A percentile compares a stretch with the other conserved stretches of the same genome.
These are phyloP conservation scores for Candida sanyaensis DNA, from an alignment of 1,139 yeast species.

Conservation along the genomic window DNA sequence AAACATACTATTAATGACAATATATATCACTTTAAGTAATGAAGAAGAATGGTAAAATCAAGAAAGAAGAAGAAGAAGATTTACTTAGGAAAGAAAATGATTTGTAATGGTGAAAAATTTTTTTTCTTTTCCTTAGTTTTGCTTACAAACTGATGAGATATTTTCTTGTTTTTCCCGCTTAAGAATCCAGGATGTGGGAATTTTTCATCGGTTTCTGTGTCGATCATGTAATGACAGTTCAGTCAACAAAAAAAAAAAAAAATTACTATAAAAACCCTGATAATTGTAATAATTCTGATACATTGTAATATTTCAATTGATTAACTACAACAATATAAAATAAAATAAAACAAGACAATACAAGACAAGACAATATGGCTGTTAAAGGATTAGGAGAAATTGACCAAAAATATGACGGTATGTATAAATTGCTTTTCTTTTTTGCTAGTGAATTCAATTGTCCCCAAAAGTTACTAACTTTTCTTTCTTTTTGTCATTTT, in stretches of 20 bases:
- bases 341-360: slow-evolving; percentile 25
- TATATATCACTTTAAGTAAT: background rate
- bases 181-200: too few species aligned
- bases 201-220: too few species aligned
- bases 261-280: background rate
- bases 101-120: slow-evolving; percentile 1
- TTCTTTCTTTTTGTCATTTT: background rate
- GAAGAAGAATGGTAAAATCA: slow-evolving; percentile 2
- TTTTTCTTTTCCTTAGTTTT: background rate
- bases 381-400: slow-evolving; percentile 76
- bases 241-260: background rate
- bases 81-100: background rate
- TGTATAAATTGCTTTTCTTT: slow-evolving; percentile 14
- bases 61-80: background rate
- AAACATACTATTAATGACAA: too few species aligned
- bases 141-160: background rate
- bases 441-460: too few species aligned
- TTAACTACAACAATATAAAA: background rate
- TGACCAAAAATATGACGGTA: slow-evolving; percentile 71
- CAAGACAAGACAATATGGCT: slow-evolving; percentile 50
- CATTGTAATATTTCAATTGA: background rate
- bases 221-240: too few species aligned
- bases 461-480: slow-evolving; percentile 1
- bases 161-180: background rate
- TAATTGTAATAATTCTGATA: background rate